Conservation (phyloP, 2,329 filamentous ascomycete genomes). For the Fusarium tricinctum region DNA sequence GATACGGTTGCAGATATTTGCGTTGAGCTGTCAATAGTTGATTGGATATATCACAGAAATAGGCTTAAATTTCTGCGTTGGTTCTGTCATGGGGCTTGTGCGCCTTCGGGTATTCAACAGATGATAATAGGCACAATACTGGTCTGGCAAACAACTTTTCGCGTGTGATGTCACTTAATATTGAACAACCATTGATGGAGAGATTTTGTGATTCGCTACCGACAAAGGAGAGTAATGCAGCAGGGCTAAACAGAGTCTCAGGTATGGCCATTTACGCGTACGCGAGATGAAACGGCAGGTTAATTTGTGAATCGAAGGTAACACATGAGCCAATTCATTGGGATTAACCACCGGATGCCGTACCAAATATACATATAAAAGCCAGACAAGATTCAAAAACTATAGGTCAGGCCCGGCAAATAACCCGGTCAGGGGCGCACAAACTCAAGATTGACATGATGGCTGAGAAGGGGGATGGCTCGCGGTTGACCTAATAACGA, state of each 20-base stretch:
- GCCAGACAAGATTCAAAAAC: neutral
- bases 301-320: conserved; percentile 2
- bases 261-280: neutral
- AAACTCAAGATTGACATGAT: neutral
- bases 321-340: conserved; percentile 15
- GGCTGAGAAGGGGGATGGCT: neutral
- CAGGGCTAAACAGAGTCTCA: conserved; percentile 26
- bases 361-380: conserved; percentile 2
- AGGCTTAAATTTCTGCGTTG: neutral
- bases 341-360: neutral
- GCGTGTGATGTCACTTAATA: neutral
- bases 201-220: conserved; percentile 8
- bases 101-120: conserved; percentile 20
- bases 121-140: neutral
- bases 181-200: neutral
- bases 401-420: neutral
- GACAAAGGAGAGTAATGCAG: neutral
- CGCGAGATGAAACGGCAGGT: conserved; percentile 14
- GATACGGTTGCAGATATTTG: neutral
- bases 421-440: neutral
- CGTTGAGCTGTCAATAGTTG: neutral
- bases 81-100: conserved; percentile 8
- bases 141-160: neutral
- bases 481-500: neutral
- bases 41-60: neutral